Evolutionary conservation across 331 rosid genomes (phyloP).

Genomic region (Cucumis variabilis): DNA sequence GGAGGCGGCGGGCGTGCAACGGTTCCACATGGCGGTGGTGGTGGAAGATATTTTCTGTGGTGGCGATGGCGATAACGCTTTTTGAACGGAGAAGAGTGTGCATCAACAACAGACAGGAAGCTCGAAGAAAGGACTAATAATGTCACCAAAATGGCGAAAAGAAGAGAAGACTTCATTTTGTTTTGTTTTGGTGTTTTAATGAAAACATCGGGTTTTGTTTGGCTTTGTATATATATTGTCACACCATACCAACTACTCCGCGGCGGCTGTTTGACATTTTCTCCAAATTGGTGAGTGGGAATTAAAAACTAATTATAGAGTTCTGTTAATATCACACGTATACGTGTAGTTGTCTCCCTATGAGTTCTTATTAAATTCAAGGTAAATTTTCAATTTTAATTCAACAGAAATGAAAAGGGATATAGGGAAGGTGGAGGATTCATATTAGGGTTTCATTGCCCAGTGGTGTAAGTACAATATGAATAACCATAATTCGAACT

Average conservation of each 20-base stretch:
- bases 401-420: too few relatives aligned
- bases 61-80: background rate
- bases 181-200: background rate
- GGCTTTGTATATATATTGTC: background rate
- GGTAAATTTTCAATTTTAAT: too few relatives aligned
- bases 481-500: too few relatives aligned
- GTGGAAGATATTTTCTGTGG: background rate
- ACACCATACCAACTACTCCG: background rate
- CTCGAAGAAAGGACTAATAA: background rate
- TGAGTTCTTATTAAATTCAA: too few relatives aligned
- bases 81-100: constrained; percentile 5
- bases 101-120: background rate
- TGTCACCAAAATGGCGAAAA: background rate
- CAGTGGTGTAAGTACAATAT: too few relatives aligned
- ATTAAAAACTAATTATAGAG: background rate
- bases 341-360: too few relatives aligned
- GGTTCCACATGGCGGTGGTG: background rate
- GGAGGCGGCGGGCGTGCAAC: background rate
- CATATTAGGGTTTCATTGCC: too few relatives aligned
- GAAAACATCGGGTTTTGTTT: background rate
- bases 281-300: background rate
- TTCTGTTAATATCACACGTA: too few relatives aligned
- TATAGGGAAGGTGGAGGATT: too few relatives aligned
- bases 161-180: background rate
- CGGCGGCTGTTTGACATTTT: background rate